Percentiles rank a stretch among this genome's conserved stretches.
Conservation (phyloP, 1,139 yeast species). For the Candida mesenterica region DNA sequence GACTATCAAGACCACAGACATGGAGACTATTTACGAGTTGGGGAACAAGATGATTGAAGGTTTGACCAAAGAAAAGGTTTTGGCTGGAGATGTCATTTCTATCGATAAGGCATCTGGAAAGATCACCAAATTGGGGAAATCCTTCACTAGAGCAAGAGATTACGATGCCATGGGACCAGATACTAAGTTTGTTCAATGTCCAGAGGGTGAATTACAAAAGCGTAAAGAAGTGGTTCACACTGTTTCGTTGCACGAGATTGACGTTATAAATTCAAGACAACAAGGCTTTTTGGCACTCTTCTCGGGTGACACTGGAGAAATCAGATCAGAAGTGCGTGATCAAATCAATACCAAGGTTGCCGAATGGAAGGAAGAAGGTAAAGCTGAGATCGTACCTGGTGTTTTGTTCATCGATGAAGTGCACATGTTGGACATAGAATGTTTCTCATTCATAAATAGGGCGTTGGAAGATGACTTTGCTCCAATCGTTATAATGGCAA, state of each 20-base stretch:
- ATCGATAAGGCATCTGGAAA: conserved; percentile 96
- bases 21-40: conserved; percentile 97
- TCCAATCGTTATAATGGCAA: conserved; percentile 98
- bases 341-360: conserved; percentile 96
- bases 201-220: conserved; percentile 97
- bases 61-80: conserved; percentile 87
- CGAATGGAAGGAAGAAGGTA: conserved; percentile 99
- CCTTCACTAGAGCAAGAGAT: conserved; percentile 93
- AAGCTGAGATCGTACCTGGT: conserved; percentile 98
- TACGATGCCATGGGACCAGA: conserved; percentile 99
- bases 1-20: conserved; percentile 96
- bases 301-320: conserved; percentile 97
- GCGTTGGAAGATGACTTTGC: conserved; percentile 96
- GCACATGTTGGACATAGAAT: conserved; percentile 97
- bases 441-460: conserved; percentile 92
- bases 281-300: conserved; percentile 96
- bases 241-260: conserved; percentile 94
- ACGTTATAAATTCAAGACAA: conserved; percentile 95
- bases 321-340: conserved; percentile 91
- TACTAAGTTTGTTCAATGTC: conserved; percentile 95
- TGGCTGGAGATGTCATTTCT: conserved; percentile 96
- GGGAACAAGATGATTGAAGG: conserved; percentile 98
- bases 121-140: conserved; percentile 90
- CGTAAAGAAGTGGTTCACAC: conserved; percentile 95
- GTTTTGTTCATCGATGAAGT: conserved; percentile 97